phyloP scores from a whole-genome alignment of 129 eudicot species.

The Pittosporum tobira region DNA sequence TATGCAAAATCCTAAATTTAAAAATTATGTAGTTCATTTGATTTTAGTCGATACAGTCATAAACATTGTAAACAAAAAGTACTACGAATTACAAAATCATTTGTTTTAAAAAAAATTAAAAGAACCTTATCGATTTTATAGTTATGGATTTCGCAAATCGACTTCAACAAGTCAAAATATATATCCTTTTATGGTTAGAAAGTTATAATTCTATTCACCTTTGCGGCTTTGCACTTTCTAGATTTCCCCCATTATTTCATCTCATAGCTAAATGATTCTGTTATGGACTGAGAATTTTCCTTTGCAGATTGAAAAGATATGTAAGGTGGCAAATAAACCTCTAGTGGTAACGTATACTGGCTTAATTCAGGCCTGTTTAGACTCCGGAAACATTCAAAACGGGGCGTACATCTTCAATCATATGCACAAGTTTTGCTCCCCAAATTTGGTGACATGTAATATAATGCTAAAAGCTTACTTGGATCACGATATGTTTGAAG shows the following conservation, averaged over 20 bases:
- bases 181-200: too few species aligned
- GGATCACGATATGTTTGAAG: slow-evolving; percentile 55
- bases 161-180: too few species aligned
- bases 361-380: slow-evolving; percentile 74
- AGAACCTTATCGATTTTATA: too few species aligned
- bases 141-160: too few species aligned
- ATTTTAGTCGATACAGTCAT: too few species aligned
- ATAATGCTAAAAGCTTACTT: slow-evolving; percentile 78
- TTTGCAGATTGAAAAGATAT: slow-evolving; percentile 75
- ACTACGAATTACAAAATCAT: too few species aligned
- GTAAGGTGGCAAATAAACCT: slow-evolving; percentile 83
- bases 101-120: too few species aligned
- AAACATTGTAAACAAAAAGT: too few species aligned
- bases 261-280: background rate
- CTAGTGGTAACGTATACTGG: slow-evolving; percentile 91
- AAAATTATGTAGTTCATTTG: too few species aligned
- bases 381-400: slow-evolving; percentile 42
- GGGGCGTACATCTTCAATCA: slow-evolving; percentile 60
- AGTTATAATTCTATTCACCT: background rate
- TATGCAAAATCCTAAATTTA: too few species aligned
- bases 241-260: background rate
- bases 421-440: slow-evolving; percentile 76
- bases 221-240: too few species aligned
- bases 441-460: slow-evolving; percentile 76
- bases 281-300: slow-evolving; percentile 5